A percentile compares a stretch with the other conserved stretches of the same genome.
Conservation (phyloP, 1,139 yeast genomes). For the Pichia norvegensis region DNA sequence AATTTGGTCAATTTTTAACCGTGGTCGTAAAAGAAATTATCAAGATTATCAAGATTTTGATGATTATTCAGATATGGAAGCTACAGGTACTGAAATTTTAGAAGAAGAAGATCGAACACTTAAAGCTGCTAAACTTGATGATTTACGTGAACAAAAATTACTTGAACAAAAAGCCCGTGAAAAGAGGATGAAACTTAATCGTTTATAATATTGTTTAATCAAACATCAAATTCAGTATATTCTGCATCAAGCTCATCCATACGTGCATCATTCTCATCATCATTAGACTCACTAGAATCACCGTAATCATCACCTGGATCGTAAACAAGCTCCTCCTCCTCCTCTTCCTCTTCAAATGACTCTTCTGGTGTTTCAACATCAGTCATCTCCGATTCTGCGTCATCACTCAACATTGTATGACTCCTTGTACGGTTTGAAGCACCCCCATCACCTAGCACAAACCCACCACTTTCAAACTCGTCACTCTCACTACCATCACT, state of each 20-base stretch:
- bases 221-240: conserved; percentile 11
- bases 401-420: conserved; percentile 6
- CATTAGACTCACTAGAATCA: not conserved
- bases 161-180: conserved; percentile 23
- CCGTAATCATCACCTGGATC: not conserved
- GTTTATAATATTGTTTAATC: conserved; percentile 20
- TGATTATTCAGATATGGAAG: conserved; percentile 79
- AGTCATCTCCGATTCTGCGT: conserved; percentile 10
- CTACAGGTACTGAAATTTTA: conserved; percentile 79
- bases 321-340: conserved; percentile 1
- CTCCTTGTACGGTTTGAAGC: conserved; percentile 12
- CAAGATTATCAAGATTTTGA: conserved; percentile 43
- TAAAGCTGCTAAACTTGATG: conserved; percentile 28
- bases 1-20: conserved; percentile 79
- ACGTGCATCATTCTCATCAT: conserved; percentile 4
- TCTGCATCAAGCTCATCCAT: conserved; percentile 9
- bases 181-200: conserved; percentile 22
- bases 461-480: conserved; percentile 18
- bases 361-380: conserved; percentile 4
- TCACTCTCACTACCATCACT: conserved; percentile 15
- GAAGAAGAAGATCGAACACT: conserved; percentile 71
- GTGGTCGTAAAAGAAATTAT: conserved; percentile 36
- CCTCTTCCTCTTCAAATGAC: conserved; percentile 5
- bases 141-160: conserved; percentile 25
- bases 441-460: conserved; percentile 5